These are phyloP conservation scores for Solanum arcanum DNA, from an alignment of 257 asterid genomes.

Conservation along the genomic window DNA sequence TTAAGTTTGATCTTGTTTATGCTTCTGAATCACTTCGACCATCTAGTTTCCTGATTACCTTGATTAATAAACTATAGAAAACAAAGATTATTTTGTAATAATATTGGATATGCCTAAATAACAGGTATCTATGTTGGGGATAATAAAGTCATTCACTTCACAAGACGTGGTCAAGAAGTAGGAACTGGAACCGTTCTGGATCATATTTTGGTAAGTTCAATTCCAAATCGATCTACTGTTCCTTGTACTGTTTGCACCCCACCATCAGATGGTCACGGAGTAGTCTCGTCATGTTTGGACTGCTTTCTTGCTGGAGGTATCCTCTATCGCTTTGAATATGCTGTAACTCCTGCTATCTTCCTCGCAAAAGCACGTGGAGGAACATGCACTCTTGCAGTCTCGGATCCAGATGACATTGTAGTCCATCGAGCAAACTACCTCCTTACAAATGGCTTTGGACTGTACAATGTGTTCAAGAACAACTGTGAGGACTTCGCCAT, in stretches of 20 bases:
- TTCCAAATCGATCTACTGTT: slow-evolving; percentile 34
- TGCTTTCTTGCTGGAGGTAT: slow-evolving; percentile 94
- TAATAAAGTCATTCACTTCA: slow-evolving; percentile 73
- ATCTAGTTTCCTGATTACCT: background rate
- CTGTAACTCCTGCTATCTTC: slow-evolving; percentile 66
- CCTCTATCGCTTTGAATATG: slow-evolving; percentile 72
- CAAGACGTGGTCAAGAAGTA: slow-evolving; percentile 91
- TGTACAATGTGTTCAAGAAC: slow-evolving; percentile 75
- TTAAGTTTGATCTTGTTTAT: background rate
- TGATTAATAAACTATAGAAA: background rate
- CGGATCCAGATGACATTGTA: slow-evolving; percentile 46
- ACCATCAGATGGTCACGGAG: slow-evolving; percentile 59
- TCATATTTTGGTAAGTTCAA: slow-evolving; percentile 63
- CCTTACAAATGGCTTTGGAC: slow-evolving; percentile 71
- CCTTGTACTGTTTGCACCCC: slow-evolving; percentile 68
- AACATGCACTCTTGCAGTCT: slow-evolving; percentile 72
- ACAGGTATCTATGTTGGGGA: slow-evolving; percentile 80
- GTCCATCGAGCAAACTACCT: slow-evolving; percentile 76
- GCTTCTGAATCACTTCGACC: background rate
- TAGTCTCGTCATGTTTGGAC: slow-evolving; percentile 61
- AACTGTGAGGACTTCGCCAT: slow-evolving; percentile 94
- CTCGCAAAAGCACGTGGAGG: slow-evolving; percentile 94
- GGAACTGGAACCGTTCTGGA: slow-evolving; percentile 84
- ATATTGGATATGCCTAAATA: too few species aligned
- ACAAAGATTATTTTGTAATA: background rate